Evolutionary conservation across 2,329 filamentous ascomycete genomes (phyloP).

Genomic region (Calonectria hongkongensis): DNA sequence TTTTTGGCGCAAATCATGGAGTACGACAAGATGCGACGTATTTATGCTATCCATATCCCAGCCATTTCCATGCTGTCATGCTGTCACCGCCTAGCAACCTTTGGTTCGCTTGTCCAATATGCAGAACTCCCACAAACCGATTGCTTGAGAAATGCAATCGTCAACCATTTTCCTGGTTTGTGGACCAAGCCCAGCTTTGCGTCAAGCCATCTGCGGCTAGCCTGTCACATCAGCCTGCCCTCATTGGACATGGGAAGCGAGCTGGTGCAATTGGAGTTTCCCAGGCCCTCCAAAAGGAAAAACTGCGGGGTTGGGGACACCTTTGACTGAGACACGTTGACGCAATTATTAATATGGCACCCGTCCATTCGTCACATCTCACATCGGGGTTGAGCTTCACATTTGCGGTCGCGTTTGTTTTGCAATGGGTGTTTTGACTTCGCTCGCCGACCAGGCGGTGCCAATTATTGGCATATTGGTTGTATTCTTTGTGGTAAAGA

Average conservation of each 20-base stretch:
- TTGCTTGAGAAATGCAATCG: not conserved
- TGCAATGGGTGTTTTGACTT: slow-evolving; percentile 27
- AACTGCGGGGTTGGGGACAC: slow-evolving; percentile 25
- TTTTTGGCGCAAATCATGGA: not conserved
- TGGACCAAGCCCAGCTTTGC: not conserved
- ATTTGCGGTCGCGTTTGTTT: not conserved
- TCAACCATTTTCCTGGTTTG: not conserved
- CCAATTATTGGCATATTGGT: slow-evolving; percentile 16
- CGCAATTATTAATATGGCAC: slow-evolving; percentile 13
- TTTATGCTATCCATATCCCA: not conserved
- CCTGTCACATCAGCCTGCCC: not conserved
- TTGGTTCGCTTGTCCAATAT: not conserved
- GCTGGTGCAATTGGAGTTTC: slow-evolving; percentile 15
- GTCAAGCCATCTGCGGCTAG: not conserved
- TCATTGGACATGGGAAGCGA: slow-evolving; percentile 2
- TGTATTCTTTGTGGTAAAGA: slow-evolving; percentile 14
- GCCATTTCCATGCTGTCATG: not conserved
- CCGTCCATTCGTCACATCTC: slow-evolving; percentile 2
- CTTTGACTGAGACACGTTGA: slow-evolving; percentile 1
- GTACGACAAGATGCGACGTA: not conserved
- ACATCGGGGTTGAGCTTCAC: slow-evolving; percentile 1
- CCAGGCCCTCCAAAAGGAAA: slow-evolving; percentile 20
- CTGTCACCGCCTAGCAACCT: not conserved
- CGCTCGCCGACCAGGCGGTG: slow-evolving; percentile 1
- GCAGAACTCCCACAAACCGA: not conserved